These are phyloP conservation scores for Penicillium sp. DNA, from an alignment of 2,329 filamentous ascomycete species.

Conservation along the genomic window DNA sequence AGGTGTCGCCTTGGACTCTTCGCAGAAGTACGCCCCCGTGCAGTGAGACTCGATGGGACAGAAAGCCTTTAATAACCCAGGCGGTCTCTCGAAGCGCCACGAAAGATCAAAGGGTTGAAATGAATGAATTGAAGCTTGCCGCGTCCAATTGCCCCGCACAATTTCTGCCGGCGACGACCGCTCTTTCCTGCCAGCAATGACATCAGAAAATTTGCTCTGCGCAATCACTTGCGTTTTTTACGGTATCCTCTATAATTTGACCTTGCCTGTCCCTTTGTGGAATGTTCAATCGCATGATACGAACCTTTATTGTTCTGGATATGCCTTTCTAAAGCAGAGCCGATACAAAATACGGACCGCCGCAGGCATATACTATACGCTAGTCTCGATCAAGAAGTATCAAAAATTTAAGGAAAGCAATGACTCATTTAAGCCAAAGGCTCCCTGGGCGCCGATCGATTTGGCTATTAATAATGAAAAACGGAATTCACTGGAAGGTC, in stretches of 20 bases:
- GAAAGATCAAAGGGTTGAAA: not conserved
- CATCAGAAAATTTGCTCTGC: not conserved
- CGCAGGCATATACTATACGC: not conserved
- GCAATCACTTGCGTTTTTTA: not conserved
- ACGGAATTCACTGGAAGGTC: not conserved
- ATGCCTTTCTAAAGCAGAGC: not conserved
- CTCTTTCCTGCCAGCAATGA: not conserved
- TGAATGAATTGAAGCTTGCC: not conserved
- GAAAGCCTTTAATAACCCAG: not conserved
- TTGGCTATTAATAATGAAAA: not conserved
- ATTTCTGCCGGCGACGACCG: not conserved
- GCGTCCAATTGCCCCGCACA: not conserved
- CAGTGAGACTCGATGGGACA: no score
- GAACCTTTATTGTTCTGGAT: not conserved
- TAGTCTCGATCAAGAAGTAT: not conserved
- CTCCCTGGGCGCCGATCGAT: not conserved
- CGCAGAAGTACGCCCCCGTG: no score
- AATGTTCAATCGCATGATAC: not conserved
- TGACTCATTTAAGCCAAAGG: not conserved
- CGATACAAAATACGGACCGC: not conserved
- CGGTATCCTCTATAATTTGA: not conserved
- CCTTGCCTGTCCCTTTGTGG: not conserved
- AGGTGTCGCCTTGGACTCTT: not conserved
- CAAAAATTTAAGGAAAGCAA: not conserved
- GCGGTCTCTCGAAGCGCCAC: not conserved